Conservation (phyloP, 2,329 filamentous ascomycete genomes). For the Cladophialophora bantiana region DNA sequence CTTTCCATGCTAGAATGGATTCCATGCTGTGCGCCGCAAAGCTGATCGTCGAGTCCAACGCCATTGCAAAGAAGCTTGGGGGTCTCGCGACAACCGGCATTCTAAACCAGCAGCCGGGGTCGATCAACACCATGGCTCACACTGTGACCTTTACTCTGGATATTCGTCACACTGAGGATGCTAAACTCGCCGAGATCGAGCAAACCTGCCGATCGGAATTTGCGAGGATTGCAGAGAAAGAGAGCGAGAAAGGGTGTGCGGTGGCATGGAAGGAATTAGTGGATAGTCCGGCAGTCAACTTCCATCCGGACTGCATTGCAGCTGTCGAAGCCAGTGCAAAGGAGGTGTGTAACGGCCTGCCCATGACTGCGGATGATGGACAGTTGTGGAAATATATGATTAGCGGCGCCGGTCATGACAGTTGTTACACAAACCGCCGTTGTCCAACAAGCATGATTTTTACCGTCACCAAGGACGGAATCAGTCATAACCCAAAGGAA, state of each 20-base stretch:
- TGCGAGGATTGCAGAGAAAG: constrained; percentile 38
- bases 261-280: constrained; percentile 41
- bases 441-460: constrained; percentile 73
- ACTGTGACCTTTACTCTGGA: constrained; percentile 40
- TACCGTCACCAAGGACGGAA: constrained; percentile 68
- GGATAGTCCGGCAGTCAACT: constrained; percentile 61
- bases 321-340: constrained; percentile 68
- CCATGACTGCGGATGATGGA: constrained; percentile 51
- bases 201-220: constrained; percentile 35
- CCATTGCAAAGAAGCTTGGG: constrained; percentile 66
- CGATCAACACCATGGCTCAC: constrained; percentile 66
- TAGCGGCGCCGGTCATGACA: constrained; percentile 70
- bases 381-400: constrained; percentile 59
- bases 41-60: constrained; percentile 72
- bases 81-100: constrained; percentile 76
- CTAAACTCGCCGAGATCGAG: constrained; percentile 38
- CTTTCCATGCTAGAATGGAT: constrained; percentile 70
- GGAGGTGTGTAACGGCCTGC: constrained; percentile 55
- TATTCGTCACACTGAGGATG: constrained; percentile 37
- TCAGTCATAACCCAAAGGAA: constrained; percentile 70
- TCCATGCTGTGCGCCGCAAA: constrained; percentile 72
- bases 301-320: constrained; percentile 71
- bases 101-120: constrained; percentile 69
- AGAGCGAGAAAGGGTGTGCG: constrained; percentile 40
- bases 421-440: constrained; percentile 65